These are phyloP conservation scores for Corymbia calophylla DNA, from an alignment of 441 rosid species.

Conservation along the genomic window DNA sequence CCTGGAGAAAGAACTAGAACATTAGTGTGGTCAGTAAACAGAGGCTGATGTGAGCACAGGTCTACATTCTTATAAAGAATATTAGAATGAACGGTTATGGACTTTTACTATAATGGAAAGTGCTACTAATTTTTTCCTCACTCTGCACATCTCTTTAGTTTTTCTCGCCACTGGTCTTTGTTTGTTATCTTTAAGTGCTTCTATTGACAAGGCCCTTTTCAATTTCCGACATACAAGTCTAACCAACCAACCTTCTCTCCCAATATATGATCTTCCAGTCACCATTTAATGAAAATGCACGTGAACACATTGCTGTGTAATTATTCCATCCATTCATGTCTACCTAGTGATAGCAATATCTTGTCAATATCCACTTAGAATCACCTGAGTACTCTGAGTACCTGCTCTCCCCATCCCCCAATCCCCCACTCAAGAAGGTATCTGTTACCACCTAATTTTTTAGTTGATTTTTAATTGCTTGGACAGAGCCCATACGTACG, in stretches of 20 bases:
- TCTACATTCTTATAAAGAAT: neutral
- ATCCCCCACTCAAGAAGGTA: neutral
- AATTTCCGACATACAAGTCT: too few relatives aligned
- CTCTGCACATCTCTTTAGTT: too few relatives aligned
- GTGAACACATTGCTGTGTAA: too few relatives aligned
- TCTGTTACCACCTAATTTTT: neutral
- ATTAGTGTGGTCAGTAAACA: neutral
- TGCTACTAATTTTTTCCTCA: neutral
- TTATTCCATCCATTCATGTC: too few relatives aligned
- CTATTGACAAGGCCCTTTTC: neutral
- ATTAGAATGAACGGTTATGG: neutral
- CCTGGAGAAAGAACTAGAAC: neutral
- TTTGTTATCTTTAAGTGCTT: neutral
- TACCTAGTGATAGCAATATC: too few relatives aligned
- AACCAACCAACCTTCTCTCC: too few relatives aligned
- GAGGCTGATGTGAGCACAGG: neutral
- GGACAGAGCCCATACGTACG: neutral
- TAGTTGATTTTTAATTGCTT: neutral
- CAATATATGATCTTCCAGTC: too few relatives aligned
- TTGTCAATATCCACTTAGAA: too few relatives aligned
- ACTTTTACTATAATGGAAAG: neutral
- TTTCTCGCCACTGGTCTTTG: too few relatives aligned
- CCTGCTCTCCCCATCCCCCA: neutral
- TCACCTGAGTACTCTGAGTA: too few relatives aligned
- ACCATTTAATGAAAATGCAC: too few relatives aligned